Evolutionary conservation across 371 early-diverging fungal species (phyloP).

Genomic region (Chytridium lagenaria): DNA sequence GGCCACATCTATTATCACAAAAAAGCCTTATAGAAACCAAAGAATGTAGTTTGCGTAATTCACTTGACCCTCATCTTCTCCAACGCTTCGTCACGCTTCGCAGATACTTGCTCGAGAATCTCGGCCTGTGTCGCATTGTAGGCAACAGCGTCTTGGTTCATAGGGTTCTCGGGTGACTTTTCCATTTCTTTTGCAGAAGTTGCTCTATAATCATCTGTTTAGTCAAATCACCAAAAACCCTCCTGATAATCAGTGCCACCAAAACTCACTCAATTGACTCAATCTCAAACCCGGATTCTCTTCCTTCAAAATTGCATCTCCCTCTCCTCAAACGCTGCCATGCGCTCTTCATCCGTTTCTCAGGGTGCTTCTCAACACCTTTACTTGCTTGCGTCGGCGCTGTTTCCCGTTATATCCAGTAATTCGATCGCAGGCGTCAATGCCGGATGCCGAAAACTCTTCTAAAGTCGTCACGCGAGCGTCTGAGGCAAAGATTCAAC

Average conservation of each 20-base stretch:
- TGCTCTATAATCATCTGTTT: slow-evolving; percentile 44
- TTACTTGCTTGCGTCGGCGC: slow-evolving; percentile 14
- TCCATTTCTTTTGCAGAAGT: slow-evolving; percentile 56
- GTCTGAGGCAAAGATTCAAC: slow-evolving; percentile 20
- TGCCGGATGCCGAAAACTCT: slow-evolving; percentile 46
- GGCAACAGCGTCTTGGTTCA: slow-evolving; percentile 41
- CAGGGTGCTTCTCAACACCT: slow-evolving; percentile 55
- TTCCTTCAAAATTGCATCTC: slow-evolving; percentile 50
- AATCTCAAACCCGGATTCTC: slow-evolving; percentile 57
- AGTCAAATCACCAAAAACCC: too few relatives aligned
- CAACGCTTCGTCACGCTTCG: slow-evolving; percentile 37
- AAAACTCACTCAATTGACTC: slow-evolving; percentile 44
- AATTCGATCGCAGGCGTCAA: slow-evolving; percentile 56
- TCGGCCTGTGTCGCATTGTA: slow-evolving; percentile 46
- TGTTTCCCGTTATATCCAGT: slow-evolving; percentile 37
- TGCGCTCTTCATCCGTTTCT: slow-evolving; percentile 57
- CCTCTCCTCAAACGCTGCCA: slow-evolving; percentile 56
- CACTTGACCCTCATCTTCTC: slow-evolving; percentile 40
- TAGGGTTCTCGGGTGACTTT: slow-evolving; percentile 60
- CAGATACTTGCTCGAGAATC: slow-evolving; percentile 30
- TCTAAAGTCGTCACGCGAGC: slow-evolving; percentile 25
- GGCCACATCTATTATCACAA: neutral
- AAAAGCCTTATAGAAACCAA: neutral
- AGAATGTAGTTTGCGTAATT: neutral
- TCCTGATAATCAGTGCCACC: neutral